Percentiles rank a stretch among this genome's conserved stretches.
Evolutionary conservation across 2,329 filamentous ascomycete genomes (phyloP).

Genomic region (Trichoderma gracile): DNA sequence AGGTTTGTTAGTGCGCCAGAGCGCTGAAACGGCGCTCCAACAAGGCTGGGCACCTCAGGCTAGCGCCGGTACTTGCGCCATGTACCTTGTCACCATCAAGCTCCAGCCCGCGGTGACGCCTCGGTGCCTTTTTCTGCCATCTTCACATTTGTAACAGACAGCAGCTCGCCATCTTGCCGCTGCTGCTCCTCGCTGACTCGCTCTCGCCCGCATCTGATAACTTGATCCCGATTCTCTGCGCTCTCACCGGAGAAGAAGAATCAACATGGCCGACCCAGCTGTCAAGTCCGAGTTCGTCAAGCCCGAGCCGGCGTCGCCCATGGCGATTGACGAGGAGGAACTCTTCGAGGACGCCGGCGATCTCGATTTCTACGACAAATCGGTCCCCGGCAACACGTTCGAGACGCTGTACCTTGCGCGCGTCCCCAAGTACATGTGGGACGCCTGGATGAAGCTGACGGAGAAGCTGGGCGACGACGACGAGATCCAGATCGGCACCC

Average conservation of each 20-base stretch:
- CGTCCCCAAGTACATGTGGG: constrained; percentile 77
- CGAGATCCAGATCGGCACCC: constrained; percentile 77
- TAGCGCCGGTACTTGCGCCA: constrained; percentile 1
- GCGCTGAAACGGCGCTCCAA: not conserved
- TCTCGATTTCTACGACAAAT: constrained; percentile 56
- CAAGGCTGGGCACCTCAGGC: constrained; percentile 9
- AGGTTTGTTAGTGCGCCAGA: not conserved
- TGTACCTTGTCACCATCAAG: constrained; percentile 1
- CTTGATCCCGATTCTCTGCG: not conserved
- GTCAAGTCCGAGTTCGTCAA: constrained; percentile 45
- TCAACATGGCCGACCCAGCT: constrained; percentile 39
- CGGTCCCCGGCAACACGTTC: constrained; percentile 41
- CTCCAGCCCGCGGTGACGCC: constrained; percentile 16
- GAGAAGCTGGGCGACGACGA: constrained; percentile 72
- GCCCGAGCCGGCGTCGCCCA: constrained; percentile 46
- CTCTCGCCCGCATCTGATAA: not conserved
- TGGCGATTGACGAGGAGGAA: constrained; percentile 62
- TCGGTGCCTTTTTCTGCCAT: not conserved
- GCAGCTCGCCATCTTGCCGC: not conserved
- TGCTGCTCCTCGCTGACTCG: not conserved
- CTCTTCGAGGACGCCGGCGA: constrained; percentile 63
- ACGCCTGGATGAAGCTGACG: constrained; percentile 63
- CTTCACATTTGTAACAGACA: not conserved
- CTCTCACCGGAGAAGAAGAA: not conserved
- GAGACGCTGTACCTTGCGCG: constrained; percentile 69